A percentile compares a stretch with the other conserved stretches of the same genome.
phyloP scores from a whole-genome alignment of 805 yeast genomes.

The Metschnikowia aberdeeniae region DNA sequence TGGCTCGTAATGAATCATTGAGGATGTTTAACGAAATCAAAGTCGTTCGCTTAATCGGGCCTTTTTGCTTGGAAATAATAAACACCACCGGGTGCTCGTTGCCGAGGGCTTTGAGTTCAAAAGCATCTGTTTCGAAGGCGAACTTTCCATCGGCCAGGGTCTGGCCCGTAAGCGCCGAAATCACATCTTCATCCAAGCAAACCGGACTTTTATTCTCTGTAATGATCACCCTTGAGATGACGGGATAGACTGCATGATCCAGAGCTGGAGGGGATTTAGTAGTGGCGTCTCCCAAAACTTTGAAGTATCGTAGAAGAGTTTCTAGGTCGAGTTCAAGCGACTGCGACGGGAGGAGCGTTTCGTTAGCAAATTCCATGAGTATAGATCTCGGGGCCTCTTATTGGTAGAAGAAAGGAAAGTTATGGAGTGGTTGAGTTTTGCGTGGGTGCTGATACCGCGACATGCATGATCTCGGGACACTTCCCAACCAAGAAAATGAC shows the following conservation, averaged over 20 bases:
- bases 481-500: too few relatives aligned
- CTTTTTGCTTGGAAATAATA: constrained; percentile 7
- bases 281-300: not conserved
- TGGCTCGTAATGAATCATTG: constrained; percentile 2
- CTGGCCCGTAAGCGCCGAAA: not conserved
- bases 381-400: not conserved
- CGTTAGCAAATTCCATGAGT: not conserved
- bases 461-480: not conserved
- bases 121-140: constrained; percentile 5
- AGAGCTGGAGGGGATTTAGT: not conserved
- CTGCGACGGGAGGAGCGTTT: constrained; percentile 5
- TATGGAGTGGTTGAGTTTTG: not conserved
- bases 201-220: constrained; percentile 2
- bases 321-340: constrained; percentile 16
- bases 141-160: not conserved
- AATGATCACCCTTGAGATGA: constrained; percentile 1
- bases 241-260: not conserved
- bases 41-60: constrained; percentile 5
- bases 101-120: constrained; percentile 11
- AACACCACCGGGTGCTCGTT: constrained; percentile 9
- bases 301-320: constrained; percentile 11
- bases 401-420: not conserved
- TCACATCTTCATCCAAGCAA: not conserved
- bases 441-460: not conserved
- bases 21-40: constrained; percentile 14